Conservation (phyloP, 1,284 basidiomycete genomes). For the Ustilago cynodontis region DNA sequence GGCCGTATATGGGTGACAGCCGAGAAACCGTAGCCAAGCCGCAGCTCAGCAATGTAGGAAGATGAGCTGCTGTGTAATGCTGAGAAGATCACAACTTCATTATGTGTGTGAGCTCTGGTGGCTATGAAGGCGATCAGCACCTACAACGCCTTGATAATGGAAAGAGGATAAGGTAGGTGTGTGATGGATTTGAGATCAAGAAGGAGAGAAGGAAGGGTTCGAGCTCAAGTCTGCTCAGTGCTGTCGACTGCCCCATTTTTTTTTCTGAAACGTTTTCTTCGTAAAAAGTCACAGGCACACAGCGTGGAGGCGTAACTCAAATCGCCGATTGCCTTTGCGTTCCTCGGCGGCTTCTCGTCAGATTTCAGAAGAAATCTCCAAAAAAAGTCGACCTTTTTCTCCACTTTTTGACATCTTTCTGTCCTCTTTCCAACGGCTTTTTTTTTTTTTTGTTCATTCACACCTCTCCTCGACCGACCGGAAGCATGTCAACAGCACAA, state of each 20-base stretch:
- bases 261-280: conserved; percentile 30
- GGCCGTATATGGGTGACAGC: not conserved
- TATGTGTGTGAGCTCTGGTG: not conserved
- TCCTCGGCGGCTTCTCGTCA: not conserved
- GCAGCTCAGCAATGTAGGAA: too few relatives aligned
- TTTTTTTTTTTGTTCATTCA: not conserved
- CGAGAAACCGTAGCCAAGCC: too few relatives aligned
- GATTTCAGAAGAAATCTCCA: conserved; percentile 13
- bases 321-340: conserved; percentile 21
- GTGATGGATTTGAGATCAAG: conserved; percentile 1
- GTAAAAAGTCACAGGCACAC: conserved; percentile 21
- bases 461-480: not conserved
- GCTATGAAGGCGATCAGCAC: not conserved
- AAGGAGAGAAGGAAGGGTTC: conserved; percentile 8
- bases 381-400: conserved; percentile 4
- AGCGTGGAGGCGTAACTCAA: conserved; percentile 31
- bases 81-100: conserved; percentile 11
- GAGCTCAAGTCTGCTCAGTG: not conserved
- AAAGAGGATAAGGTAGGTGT: conserved; percentile 11
- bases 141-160: not conserved
- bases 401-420: conserved; percentile 17
- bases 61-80: not conserved
- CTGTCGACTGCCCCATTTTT: conserved; percentile 4
- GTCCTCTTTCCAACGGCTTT: not conserved
- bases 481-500: conserved; percentile 22